Evolutionary conservation across 2,329 filamentous ascomycete genomes (phyloP).

Genomic region (Dothistroma pini): DNA sequence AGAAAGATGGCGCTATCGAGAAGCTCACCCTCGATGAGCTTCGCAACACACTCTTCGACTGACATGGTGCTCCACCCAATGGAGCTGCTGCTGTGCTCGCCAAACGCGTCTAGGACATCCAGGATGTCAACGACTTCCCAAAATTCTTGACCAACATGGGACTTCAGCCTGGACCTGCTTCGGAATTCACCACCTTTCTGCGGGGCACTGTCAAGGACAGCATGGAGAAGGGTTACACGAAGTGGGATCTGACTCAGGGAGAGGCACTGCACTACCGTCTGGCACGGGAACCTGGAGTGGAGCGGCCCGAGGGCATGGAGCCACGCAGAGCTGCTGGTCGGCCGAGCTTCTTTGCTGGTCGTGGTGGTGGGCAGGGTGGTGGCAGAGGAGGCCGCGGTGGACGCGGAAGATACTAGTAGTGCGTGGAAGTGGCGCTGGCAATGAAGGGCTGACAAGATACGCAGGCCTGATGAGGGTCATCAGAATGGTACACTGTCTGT

Average conservation of each 20-base stretch:
- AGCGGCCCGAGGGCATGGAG: constrained; percentile 12
- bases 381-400: neutral
- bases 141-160: constrained; percentile 20
- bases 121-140: constrained; percentile 19
- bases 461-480: neutral
- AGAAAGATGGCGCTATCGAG: neutral
- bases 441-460: neutral
- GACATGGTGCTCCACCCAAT: constrained; percentile 21
- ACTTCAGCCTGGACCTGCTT: constrained; percentile 5
- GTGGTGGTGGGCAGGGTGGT: constrained; percentile 7
- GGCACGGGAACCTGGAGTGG: constrained; percentile 18
- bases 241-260: constrained; percentile 19
- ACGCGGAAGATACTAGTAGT: neutral
- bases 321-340: neutral
- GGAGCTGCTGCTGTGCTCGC: constrained; percentile 22
- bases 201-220: constrained; percentile 16
- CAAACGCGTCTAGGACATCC: constrained; percentile 18
- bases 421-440: neutral
- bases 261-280: constrained; percentile 19
- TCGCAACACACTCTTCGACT: constrained; percentile 19
- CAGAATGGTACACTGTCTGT: neutral
- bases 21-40: constrained; percentile 15
- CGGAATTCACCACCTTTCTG: constrained; percentile 18
- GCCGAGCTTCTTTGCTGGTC: constrained; percentile 16
- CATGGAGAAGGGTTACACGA: constrained; percentile 20